Base-by-base conservation (phyloP, 1,284 basidiomycete genomes). In the Ganoderma boninense region DNA sequence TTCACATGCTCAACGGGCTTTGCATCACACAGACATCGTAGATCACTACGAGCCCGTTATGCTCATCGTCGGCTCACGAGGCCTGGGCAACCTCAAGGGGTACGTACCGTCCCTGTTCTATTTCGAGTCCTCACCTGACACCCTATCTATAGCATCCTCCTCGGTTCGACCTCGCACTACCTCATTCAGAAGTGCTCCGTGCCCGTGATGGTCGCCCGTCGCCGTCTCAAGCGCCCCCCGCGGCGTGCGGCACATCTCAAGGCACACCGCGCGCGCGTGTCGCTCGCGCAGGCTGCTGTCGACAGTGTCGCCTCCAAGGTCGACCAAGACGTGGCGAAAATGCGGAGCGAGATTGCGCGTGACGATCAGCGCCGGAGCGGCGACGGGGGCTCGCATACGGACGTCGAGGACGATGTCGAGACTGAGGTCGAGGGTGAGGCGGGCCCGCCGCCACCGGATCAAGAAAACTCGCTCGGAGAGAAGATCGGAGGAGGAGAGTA, bases 151-250 rank as follows among this genome's bases (percentile, higher is more conserved):
- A 96, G 97, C 32, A 97, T 98, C 77, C 86, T 99, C 7, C 91
- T 99, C 46, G 97, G 97, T n/a, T 97, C 96, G 3, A 98, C 97
- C 0, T 97, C 95, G 4, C 96, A 99, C 81, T 99, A 99, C 80
- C 90, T 99, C 63, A 96, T 99, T 57, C 96, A 94, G 76, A 92
- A 92, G 80, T 88, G 87, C n/a, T 88, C 87, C 3, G 89, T 90
- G 1, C 91, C 91, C 5, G 91, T 92, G 64, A 92, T 92, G 90
- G 88, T 90, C 71, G 88, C 88, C 20, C 86, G 89, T 35, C 83
- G 88, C 57, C 82, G 88, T n/a, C 82, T 90, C 67, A 86, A 87
- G 75, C 84, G 87, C 29, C 83, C 84, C 59, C 81, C 81, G 13
- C 78, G 80, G 35, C 82, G 81, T 68, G 78, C 81, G 32, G 82